A percentile compares a stretch with the other conserved stretches of the same genome.
These are phyloP conservation scores for Fraxinus xanthoxyloides DNA, from an alignment of 305 asterid genomes.

Conservation along the genomic window DNA sequence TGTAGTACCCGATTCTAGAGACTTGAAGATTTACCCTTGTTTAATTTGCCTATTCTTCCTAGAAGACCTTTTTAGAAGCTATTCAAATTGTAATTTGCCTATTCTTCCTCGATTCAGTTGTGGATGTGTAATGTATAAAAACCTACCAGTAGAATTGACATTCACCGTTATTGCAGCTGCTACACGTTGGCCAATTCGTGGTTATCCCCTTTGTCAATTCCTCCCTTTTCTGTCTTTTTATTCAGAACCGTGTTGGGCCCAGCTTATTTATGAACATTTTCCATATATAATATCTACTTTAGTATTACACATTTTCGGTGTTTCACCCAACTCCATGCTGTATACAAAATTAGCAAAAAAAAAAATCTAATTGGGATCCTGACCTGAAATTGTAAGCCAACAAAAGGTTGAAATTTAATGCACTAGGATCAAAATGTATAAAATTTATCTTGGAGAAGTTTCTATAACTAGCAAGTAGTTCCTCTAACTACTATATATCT, in stretches of 20 bases:
- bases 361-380: neutral
- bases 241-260: neutral
- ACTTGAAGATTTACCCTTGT: neutral
- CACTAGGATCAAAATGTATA: neutral
- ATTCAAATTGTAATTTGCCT: neutral
- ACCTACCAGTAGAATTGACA: neutral
- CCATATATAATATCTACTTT: neutral
- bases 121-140: neutral
- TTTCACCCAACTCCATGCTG: neutral
- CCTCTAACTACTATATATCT: neutral
- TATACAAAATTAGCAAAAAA: neutral
- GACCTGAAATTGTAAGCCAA: neutral
- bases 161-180: neutral
- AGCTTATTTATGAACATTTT: neutral
- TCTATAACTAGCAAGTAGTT: neutral
- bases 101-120: neutral
- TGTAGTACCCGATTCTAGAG: neutral
- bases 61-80: slow-evolving; percentile 1
- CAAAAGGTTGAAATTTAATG: neutral
- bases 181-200: neutral
- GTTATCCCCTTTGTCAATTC: neutral
- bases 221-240: neutral
- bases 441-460: neutral
- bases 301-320: neutral
- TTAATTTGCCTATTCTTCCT: neutral